phyloP scores from a whole-genome alignment of 2,329 filamentous ascomycete genomes.

The Aspergillus sp. region DNA sequence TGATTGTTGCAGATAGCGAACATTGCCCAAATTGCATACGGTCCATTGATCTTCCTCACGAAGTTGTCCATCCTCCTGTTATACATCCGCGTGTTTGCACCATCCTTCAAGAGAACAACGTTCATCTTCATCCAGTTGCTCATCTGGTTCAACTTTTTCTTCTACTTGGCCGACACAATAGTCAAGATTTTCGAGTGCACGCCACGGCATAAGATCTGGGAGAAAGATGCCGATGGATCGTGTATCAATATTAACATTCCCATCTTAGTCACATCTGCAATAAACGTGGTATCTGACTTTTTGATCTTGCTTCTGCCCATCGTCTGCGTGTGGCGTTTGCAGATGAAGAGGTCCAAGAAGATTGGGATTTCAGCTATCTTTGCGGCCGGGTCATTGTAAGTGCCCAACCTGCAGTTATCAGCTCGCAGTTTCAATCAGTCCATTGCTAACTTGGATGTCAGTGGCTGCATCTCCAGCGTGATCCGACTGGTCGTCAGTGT shows the following conservation, averaged over 20 bases:
- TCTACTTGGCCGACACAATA: slow-evolving; percentile 17
- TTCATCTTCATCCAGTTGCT: slow-evolving; percentile 15
- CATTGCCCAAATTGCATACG: slow-evolving; percentile 19
- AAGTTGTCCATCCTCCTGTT: slow-evolving; percentile 23
- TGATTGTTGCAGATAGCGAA: slow-evolving; percentile 12
- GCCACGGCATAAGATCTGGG: slow-evolving; percentile 17
- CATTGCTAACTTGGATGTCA: slow-evolving; percentile 1
- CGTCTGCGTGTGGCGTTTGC: slow-evolving; percentile 15
- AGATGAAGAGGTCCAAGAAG: slow-evolving; percentile 12
- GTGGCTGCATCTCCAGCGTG: slow-evolving; percentile 16
- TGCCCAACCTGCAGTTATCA: background rate
- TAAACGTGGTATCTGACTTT: slow-evolving; percentile 18
- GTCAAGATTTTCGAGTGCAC: slow-evolving; percentile 20
- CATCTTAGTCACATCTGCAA: slow-evolving; percentile 12
- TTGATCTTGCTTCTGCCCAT: slow-evolving; percentile 18
- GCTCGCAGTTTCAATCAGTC: background rate
- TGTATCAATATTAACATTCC: slow-evolving; percentile 18
- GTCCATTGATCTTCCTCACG: slow-evolving; percentile 20
- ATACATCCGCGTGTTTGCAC: slow-evolving; percentile 19
- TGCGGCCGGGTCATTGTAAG: slow-evolving; percentile 16
- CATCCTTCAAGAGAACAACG: slow-evolving; percentile 8
- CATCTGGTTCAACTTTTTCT: slow-evolving; percentile 17
- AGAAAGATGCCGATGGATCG: slow-evolving; percentile 9
- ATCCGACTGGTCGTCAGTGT: slow-evolving; percentile 17
- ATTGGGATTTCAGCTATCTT: slow-evolving; percentile 16